Base-by-base conservation (phyloP, 768 basidiomycete genomes). In the Pulveroboletus sp. region DNA sequence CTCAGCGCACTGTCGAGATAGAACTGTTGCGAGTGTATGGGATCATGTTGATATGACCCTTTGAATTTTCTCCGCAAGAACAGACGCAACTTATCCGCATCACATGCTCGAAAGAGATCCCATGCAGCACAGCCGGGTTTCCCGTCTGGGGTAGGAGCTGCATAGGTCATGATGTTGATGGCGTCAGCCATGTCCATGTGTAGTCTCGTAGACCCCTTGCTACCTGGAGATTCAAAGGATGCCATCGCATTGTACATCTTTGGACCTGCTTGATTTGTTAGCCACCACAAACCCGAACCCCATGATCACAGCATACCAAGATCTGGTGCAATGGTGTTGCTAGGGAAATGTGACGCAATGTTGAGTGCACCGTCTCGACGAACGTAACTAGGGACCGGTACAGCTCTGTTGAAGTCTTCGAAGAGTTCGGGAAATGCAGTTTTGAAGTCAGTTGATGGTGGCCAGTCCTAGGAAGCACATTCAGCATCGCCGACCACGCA, bases 161-260 rank as follows among this genome's bases (percentile, higher is more conserved):
- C 81, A 62, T 82, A 83, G 1, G 89, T 78, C 88, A 96, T 89
- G 52, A 97, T 78, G 65, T 97, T 97, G 53, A 96, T 71, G 5
- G 94, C 93, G 59, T 93, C 93, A 0, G 89, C 89, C 81, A 93
- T 90, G 67, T 92, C 91, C 89, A 95, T 92, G 58, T 96, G 94
- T 44, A 96, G 69, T 50, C 89, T 75, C 9, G 93, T 96, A 18
- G 89, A 84, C 2, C 93, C 93, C 58, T 87, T 85, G 61, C 82
- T 87, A 4, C 86, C 86, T 28, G 72, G 65, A 5, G 69, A 64
- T 58, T 87, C 83, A 36, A 73, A 77, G 4, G 86, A 86, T 9
- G 83, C 82, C 71, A 91, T 83, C 0, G 93, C 89, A 56, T 91
- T 93, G 69, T 96, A 96, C 89, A 94, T 88, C 71, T 95, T 96